Evolutionary conservation across 1,284 basidiomycete genomes (phyloP), one percentile per base, ranked within the genome.

Genomic region (Ceratobasidium theobromae): DNA sequence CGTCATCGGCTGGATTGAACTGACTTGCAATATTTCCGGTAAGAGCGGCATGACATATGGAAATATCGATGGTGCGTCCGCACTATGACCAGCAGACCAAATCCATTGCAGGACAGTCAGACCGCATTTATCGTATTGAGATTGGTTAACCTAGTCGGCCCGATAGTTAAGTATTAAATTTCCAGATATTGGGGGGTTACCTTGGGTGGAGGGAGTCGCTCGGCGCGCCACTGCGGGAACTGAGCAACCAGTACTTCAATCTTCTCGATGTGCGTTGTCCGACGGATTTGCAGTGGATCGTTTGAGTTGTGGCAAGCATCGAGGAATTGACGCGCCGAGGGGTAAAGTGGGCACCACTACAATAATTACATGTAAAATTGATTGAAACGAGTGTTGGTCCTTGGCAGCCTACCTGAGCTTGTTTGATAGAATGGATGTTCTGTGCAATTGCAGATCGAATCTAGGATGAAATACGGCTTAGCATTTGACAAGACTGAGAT

Each of bases 181-280:
- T 75, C 90, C 89, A 77, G 23, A 89, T 89, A 92, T 77, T 11
- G 90, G 88, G 65, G 92, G 86, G 78, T 91, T 93, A 77, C 97
- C 94, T 75, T 96, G 0, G 93, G 92, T 52, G 92, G 92, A 28
- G 91, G 85, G n/a, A 93, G 82, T 68, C 94, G 83, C 74, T 89
- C 80, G 72, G 84, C 80, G 74, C 86, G 87, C 86, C 86, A 89
- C 67, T 79, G 76, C 0, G 86, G 83, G 54, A 95, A 77, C 43
- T 84, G 78, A 21, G 73, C 75, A 46, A 87, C 75, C 65, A 91
- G 83, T 21, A 79, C 74, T 25, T 81, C 72, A 45, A 93, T 77
- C 66, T 80, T 84, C 33, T 79, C 76, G 67, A 84, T 76, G 75
- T 90, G 87, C 40, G 77, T 77, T 4, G 84, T 79, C 68, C 82